Base-by-base conservation (phyloP, 495 filamentous ascomycete genomes). In the Xylaria bambusicola region DNA sequence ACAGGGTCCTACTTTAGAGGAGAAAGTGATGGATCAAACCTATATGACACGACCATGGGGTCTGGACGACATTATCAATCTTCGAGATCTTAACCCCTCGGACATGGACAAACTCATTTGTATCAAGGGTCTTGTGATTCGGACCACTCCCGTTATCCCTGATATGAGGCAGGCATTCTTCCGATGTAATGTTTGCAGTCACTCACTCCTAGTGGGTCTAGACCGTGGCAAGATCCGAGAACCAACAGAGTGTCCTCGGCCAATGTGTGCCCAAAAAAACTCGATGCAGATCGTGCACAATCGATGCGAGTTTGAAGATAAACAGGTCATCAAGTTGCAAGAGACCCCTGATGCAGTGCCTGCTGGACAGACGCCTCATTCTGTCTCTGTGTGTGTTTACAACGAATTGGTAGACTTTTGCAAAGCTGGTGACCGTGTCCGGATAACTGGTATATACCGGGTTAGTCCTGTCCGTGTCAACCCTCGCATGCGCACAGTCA, bases 261-360 rank as follows among this genome's bases (percentile, higher is more conserved):
- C 82, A n/a, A 83, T 87, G 44, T 99, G 94, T 75, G 82, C 86
- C 44, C 85, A 87, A 44, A 86, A 85, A 61, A 98, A 99, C 70
- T 94, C 92, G 23, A 98, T 99, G 95, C 91, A 97, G 68, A 92
- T 99, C 60, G 80, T 97, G 12, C 94, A 99, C 80, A 98, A 99
- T 73, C 90, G 94, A 53, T 98, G 92, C 62, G 81, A 82, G 13
- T 99, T 99, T 71, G 86, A 91, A 48, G 94, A 99, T 69, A 99
- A 98, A 75, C 94, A 99, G 66, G 92, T 98, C 56, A 96, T 99
- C 80, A 98, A 98, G 74, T 81, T 99, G 29, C 94, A 99, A 71
- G 94, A 99, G 73, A 99, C 94, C 0, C 94, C 94, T 7, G 94
- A 99, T 70, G 89, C 82, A 46, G 86, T 98, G 42, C 94, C 94